Evolutionary conservation across 2,329 filamentous ascomycete species (phyloP).

Genomic region (Fusarium pilosicola): DNA sequence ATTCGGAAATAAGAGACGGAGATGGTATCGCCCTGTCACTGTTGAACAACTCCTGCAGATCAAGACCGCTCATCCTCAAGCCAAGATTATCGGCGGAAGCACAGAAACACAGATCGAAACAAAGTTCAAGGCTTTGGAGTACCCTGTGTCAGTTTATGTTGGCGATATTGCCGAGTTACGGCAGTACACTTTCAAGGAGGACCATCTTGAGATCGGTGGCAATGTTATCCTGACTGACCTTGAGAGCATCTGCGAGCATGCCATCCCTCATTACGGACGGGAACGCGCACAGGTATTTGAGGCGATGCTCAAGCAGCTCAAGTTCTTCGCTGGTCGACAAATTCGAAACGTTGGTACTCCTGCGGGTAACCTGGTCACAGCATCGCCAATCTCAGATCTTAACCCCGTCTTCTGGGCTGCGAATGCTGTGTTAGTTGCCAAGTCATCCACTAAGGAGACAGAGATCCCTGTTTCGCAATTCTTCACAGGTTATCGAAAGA

Average conservation of each 20-base stretch:
- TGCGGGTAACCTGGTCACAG: constrained; percentile 92
- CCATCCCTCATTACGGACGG: constrained; percentile 80
- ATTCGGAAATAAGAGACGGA: constrained; percentile 94
- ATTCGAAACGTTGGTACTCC: constrained; percentile 98
- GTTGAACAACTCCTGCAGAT: constrained; percentile 90
- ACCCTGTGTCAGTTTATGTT: constrained; percentile 89
- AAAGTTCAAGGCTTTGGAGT: constrained; percentile 96
- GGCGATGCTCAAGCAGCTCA: constrained; percentile 93
- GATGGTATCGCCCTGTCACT: constrained; percentile 91
- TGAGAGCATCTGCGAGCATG: constrained; percentile 83
- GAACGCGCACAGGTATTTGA: constrained; percentile 80
- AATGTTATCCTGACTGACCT: constrained; percentile 94
- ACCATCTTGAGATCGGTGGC: constrained; percentile 89
- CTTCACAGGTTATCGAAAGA: constrained; percentile 90
- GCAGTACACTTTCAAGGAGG: constrained; percentile 81
- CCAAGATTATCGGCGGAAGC: constrained; percentile 95
- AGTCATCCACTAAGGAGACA: constrained; percentile 75
- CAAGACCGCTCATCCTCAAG: constrained; percentile 83
- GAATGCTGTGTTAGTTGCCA: constrained; percentile 83
- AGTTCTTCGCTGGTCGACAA: constrained; percentile 93
- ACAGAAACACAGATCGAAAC: constrained; percentile 98
- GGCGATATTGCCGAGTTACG: constrained; percentile 92
- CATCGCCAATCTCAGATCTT: constrained; percentile 94
- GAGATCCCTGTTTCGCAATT: constrained; percentile 94
- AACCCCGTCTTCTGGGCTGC: constrained; percentile 94